phyloP scores from a whole-genome alignment of 2,329 filamentous ascomycete genomes.

The Pyrenochaeta sp. region DNA sequence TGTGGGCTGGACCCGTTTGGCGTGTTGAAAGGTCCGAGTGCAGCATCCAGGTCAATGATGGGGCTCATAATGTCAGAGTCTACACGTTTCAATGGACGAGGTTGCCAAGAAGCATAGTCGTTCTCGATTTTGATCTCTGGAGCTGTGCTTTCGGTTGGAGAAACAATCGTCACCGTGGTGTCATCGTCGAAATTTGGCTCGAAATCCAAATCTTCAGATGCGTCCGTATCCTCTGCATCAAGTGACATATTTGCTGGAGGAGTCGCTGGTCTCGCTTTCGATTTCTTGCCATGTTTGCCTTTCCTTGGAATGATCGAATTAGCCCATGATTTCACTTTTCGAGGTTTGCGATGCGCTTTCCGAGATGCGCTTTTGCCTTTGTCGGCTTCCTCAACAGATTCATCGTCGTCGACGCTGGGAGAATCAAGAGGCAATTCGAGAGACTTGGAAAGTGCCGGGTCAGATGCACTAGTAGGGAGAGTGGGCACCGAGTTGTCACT shows the following conservation, averaged over 20 bases:
- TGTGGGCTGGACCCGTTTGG: conserved; percentile 72
- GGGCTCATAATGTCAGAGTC: conserved; percentile 71
- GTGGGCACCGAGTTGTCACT: conserved; percentile 47
- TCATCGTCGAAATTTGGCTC: conserved; percentile 52
- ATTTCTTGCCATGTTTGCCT: conserved; percentile 59
- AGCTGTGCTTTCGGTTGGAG: conserved; percentile 32
- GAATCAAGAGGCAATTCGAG: conserved; percentile 35
- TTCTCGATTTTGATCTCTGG: conserved; percentile 40
- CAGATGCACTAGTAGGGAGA: conserved; percentile 42
- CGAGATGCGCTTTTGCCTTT: conserved; percentile 52
- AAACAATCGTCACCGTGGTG: conserved; percentile 52
- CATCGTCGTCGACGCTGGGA: conserved; percentile 31
- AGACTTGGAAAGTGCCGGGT: conserved; percentile 41
- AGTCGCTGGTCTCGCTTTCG: conserved; percentile 47
- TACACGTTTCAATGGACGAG: conserved; percentile 46
- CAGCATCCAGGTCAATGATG: conserved; percentile 93
- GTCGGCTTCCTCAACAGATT: conserved; percentile 52
- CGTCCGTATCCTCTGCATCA: conserved; percentile 43
- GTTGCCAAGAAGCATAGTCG: conserved; percentile 48
- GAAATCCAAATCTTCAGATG: conserved; percentile 47
- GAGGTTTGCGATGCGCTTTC: conserved; percentile 63
- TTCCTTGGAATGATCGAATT: conserved; percentile 72
- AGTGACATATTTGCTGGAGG: conserved; percentile 33
- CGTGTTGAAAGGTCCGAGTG: conserved; percentile 90
- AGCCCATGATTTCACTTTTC: conserved; percentile 79